Conservation (phyloP, 768 basidiomycete genomes). For the Wakefieldia striispora region DNA sequence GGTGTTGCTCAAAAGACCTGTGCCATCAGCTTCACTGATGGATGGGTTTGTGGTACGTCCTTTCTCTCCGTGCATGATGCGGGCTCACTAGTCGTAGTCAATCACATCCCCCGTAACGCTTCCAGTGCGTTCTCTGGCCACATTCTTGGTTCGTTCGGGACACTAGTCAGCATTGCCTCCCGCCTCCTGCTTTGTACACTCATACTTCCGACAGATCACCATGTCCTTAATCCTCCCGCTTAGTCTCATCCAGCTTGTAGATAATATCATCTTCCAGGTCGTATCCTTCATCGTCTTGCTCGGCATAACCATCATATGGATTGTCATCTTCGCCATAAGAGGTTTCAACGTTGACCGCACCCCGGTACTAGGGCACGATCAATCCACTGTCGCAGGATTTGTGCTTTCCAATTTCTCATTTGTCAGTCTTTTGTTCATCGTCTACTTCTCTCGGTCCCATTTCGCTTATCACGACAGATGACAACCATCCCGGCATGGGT, state of each 20-base stretch:
- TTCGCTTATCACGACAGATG: conserved; percentile 6
- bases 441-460: not conserved
- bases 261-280: conserved; percentile 25
- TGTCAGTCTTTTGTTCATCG: conserved; percentile 6
- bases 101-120: conserved; percentile 4
- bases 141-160: conserved; percentile 25
- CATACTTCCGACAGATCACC: conserved; percentile 15
- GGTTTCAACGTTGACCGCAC: conserved; percentile 11
- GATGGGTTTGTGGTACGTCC: conserved; percentile 21
- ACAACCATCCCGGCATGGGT: conserved; percentile 27
- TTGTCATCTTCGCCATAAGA: conserved; percentile 11
- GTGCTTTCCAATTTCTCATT: conserved; percentile 26
- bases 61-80: not conserved
- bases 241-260: conserved; percentile 23
- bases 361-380: conserved; percentile 16
- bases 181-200: not conserved
- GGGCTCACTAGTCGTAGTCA: conserved; percentile 9
- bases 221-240: conserved; percentile 19
- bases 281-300: conserved; percentile 21
- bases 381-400: conserved; percentile 23
- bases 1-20: conserved; percentile 25
- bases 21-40: conserved; percentile 22
- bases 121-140: conserved; percentile 19
- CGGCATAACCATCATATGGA: conserved; percentile 19
- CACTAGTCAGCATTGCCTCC: conserved; percentile 8